Evolutionary conservation across 106 monocot species (phyloP).

Genomic region (Xerophyta viscosa): DNA sequence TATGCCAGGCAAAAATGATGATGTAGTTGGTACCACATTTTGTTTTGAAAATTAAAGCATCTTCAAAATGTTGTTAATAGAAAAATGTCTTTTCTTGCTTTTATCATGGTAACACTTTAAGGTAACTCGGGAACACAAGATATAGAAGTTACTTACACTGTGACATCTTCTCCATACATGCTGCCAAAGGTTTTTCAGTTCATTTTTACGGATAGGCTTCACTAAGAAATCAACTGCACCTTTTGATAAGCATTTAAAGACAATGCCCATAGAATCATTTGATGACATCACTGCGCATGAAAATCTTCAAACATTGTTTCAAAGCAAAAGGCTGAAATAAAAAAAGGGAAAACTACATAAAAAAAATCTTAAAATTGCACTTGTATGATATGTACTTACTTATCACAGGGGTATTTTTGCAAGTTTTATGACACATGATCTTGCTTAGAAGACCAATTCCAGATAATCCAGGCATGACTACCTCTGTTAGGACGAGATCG

Average conservation of each 20-base stretch:
- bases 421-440: slow-evolving; percentile 73
- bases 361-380: slow-evolving; percentile 15
- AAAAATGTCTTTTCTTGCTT: neutral
- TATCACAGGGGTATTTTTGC: slow-evolving; percentile 92
- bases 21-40: too few relatives aligned
- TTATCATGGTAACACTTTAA: neutral
- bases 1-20: too few relatives aligned
- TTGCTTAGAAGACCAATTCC: slow-evolving; percentile 87
- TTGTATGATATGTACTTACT: slow-evolving; percentile 39
- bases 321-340: neutral
- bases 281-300: slow-evolving; percentile 96
- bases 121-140: neutral
- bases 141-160: slow-evolving; percentile 21
- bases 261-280: slow-evolving; percentile 88
- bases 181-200: slow-evolving; percentile 97
- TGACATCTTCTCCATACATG: slow-evolving; percentile 95
- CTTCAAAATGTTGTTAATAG: too few relatives aligned
- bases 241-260: slow-evolving; percentile 91
- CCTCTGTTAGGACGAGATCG: slow-evolving; percentile 90
- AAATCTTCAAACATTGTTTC: slow-evolving; percentile 26
- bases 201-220: slow-evolving; percentile 95
- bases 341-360: too few relatives aligned
- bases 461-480: slow-evolving; percentile 68
- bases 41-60: too few relatives aligned
- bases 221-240: slow-evolving; percentile 98